Percentiles rank a stretch among this genome's conserved stretches.
phyloP scores from a whole-genome alignment of 176 grass and related monocot genomes.

The Secale cereale region DNA sequence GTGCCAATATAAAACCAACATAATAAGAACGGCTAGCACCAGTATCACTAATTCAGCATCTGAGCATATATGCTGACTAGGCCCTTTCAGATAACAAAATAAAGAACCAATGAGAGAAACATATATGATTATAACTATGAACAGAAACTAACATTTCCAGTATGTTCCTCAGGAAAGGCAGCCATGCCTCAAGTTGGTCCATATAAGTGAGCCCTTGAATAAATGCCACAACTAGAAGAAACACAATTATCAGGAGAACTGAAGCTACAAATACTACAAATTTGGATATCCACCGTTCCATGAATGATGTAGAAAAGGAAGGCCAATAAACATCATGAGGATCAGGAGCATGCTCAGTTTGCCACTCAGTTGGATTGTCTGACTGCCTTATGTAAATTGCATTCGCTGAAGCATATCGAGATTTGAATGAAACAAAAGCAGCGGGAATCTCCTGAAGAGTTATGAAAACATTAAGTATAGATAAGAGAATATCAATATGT shows the following conservation, averaged over 20 bases:
- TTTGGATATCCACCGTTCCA: constrained; percentile 91
- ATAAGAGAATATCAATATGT: constrained; percentile 10
- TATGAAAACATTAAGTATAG: constrained; percentile 6
- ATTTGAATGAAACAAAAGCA: constrained; percentile 88
- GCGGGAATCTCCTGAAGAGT: constrained; percentile 65
- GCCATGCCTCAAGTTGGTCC: constrained; percentile 80
- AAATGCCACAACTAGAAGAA: constrained; percentile 69
- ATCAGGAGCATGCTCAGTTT: constrained; percentile 84
- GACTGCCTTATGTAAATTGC: constrained; percentile 74
- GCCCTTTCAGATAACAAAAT: constrained; percentile 6
- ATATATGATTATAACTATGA: background rate
- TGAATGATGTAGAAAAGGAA: constrained; percentile 90
- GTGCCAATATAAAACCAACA: background rate
- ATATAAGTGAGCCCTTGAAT: constrained; percentile 92
- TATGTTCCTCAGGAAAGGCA: constrained; percentile 84
- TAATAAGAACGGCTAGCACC: background rate
- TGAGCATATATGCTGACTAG: background rate
- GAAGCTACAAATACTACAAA: constrained; percentile 77
- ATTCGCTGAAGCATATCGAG: constrained; percentile 69
- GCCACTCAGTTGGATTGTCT: constrained; percentile 83
- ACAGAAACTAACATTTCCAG: constrained; percentile 64
- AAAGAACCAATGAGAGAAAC: background rate
- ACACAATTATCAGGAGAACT: constrained; percentile 71
- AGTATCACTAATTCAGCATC: constrained; percentile 9
- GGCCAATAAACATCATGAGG: constrained; percentile 90